These are phyloP conservation scores for Eucalyptus regnans DNA, from an alignment of 345 rosid genomes.

Conservation along the genomic window DNA sequence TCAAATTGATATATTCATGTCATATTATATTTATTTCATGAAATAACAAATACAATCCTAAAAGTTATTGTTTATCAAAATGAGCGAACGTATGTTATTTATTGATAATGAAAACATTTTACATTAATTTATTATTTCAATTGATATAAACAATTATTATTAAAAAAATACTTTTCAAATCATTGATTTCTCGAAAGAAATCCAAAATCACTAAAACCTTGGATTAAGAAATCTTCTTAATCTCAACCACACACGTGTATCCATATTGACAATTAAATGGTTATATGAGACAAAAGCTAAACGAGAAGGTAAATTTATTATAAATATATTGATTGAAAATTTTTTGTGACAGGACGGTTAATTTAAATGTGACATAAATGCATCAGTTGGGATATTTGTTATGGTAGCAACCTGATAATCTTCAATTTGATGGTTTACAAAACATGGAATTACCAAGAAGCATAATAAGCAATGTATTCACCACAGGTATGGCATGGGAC, in stretches of 20 bases:
- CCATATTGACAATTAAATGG: not conserved
- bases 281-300: not conserved
- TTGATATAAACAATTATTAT: accelerated
- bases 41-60: not conserved
- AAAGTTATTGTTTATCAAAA: too few species aligned
- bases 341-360: not conserved
- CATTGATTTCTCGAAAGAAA: accelerated
- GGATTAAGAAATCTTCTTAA: not conserved
- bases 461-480: not conserved
- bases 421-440: not conserved
- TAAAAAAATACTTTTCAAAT: accelerated
- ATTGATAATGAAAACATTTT: too few species aligned
- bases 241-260: not conserved
- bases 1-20: accelerated
- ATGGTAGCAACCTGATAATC: not conserved
- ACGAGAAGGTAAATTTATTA: not conserved
- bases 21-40: accelerated
- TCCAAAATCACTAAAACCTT: not conserved
- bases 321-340: too few species aligned
- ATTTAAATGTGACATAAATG: not conserved
- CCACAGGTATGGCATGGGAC: not conserved
- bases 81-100: accelerated
- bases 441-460: not conserved
- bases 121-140: too few species aligned
- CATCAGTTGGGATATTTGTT: not conserved